Evolutionary conservation across 768 basidiomycete genomes (phyloP).

Genomic region (Cyathus striatus): DNA sequence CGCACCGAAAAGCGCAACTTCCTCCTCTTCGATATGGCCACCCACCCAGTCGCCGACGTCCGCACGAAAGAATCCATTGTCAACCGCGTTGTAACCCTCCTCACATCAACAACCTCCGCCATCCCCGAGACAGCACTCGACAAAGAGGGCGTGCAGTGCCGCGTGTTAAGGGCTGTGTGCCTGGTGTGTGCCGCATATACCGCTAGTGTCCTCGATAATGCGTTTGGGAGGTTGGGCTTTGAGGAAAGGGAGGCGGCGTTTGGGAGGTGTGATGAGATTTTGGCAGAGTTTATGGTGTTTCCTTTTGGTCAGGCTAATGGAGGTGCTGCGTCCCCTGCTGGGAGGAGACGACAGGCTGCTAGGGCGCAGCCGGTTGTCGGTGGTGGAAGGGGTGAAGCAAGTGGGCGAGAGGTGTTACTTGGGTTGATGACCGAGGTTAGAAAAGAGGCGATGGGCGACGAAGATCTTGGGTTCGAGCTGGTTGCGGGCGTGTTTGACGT

Average conservation of each 20-base stretch:
- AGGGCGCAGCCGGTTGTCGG: slow-evolving; percentile 55
- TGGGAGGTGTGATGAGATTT: slow-evolving; percentile 87
- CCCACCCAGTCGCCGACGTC: slow-evolving; percentile 93
- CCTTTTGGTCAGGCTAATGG: slow-evolving; percentile 56
- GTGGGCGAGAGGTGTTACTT: slow-evolving; percentile 61
- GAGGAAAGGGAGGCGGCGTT: slow-evolving; percentile 94
- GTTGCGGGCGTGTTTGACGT: slow-evolving; percentile 92
- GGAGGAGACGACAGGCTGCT: slow-evolving; percentile 29
- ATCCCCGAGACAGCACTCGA: slow-evolving; percentile 72
- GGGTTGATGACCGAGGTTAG: slow-evolving; percentile 71
- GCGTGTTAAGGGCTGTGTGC: slow-evolving; percentile 75
- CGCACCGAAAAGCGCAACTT: slow-evolving; percentile 99
- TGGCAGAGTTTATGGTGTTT: slow-evolving; percentile 89
- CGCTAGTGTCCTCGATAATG: slow-evolving; percentile 93
- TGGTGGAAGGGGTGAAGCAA: slow-evolving; percentile 33
- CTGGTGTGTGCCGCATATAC: slow-evolving; percentile 91
- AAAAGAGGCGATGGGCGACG: slow-evolving; percentile 64
- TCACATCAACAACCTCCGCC: slow-evolving; percentile 79
- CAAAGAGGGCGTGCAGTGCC: slow-evolving; percentile 75
- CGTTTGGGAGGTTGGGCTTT: slow-evolving; percentile 81
- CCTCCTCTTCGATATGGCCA: slow-evolving; percentile 99
- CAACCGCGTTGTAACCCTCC: slow-evolving; percentile 65
- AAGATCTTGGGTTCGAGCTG: slow-evolving; percentile 86
- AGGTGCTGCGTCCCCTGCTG: slow-evolving; percentile 18
- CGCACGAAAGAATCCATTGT: slow-evolving; percentile 86